phyloP scores from a whole-genome alignment of 306 rosid species.

The Corylus americana region DNA sequence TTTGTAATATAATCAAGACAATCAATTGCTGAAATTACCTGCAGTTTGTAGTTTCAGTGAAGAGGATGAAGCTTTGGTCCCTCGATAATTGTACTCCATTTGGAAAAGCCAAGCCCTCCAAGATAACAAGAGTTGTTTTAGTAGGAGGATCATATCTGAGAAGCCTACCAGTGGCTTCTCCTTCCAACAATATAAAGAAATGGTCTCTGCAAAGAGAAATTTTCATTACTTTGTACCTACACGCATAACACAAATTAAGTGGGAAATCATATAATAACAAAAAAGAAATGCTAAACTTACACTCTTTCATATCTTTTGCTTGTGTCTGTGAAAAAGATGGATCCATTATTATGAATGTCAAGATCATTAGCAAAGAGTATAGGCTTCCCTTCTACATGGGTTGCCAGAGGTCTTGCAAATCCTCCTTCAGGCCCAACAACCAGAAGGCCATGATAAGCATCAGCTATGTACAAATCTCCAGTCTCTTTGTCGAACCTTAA shows the following conservation, averaged over 20 bases:
- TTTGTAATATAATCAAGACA: not conserved
- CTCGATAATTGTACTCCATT: constrained; percentile 81
- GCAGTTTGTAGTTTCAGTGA: constrained; percentile 92
- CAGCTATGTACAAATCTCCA: constrained; percentile 81
- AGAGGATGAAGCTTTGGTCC: constrained; percentile 71
- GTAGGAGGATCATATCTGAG: constrained; percentile 87
- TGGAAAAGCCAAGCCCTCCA: constrained; percentile 92
- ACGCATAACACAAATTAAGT: too few relatives aligned
- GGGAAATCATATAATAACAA: too few relatives aligned
- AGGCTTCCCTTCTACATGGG: constrained; percentile 67
- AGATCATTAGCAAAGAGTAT: constrained; percentile 93
- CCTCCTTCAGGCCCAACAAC: constrained; percentile 88
- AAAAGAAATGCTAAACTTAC: constrained; percentile 32
- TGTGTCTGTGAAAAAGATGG: constrained; percentile 88
- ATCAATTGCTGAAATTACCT: constrained; percentile 39
- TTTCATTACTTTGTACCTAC: not conserved
- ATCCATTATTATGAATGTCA: constrained; percentile 81
- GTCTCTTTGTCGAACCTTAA: constrained; percentile 67
- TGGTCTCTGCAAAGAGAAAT: constrained; percentile 48
- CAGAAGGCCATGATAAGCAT: constrained; percentile 82
- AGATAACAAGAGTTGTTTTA: constrained; percentile 72
- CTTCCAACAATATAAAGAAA: constrained; percentile 82
- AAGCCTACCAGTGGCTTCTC: constrained; percentile 90
- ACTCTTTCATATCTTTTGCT: constrained; percentile 84
- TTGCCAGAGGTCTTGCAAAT: constrained; percentile 64